A percentile compares a stretch with the other conserved stretches of the same genome.
Conservation (phyloP, 164 flowering plant species). For the Vitis riparia region DNA sequence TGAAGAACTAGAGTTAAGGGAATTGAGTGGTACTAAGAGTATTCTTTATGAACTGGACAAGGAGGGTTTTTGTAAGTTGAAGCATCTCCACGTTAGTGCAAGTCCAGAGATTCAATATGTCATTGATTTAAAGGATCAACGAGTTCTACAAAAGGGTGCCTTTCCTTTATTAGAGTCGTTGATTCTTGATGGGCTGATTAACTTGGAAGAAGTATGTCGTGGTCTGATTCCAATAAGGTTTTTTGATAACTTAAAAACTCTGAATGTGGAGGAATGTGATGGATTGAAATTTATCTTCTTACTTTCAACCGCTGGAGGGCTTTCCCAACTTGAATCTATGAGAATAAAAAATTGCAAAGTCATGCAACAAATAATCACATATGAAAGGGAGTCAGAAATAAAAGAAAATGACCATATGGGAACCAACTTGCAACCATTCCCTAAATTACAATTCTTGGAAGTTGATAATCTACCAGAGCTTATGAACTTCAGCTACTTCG, state of each 20-base stretch:
- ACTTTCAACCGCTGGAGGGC: not conserved
- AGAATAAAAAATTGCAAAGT: not conserved
- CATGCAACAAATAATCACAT: not conserved
- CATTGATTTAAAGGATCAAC: not conserved
- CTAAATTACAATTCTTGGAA: not conserved
- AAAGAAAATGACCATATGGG: not conserved
- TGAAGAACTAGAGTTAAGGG: not conserved
- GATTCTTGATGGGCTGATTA: not conserved
- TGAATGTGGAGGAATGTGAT: not conserved
- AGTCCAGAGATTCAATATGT: not conserved
- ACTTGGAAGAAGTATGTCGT: too few species aligned
- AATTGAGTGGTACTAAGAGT: too few species aligned
- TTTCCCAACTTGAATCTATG: conserved; percentile 6
- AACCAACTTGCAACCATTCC: not conserved
- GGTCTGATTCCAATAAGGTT: too few species aligned
- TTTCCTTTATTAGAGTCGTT: conserved; percentile 14
- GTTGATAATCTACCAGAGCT: conserved; percentile 1
- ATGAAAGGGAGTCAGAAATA: not conserved
- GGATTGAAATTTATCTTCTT: conserved; percentile 3
- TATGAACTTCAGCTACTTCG: too few species aligned
- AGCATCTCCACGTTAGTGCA: conserved; percentile 4
- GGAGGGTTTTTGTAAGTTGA: conserved; percentile 7
- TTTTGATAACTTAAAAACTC: too few species aligned
- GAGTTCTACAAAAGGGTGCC: not conserved
- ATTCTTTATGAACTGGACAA: not conserved